phyloP scores from a whole-genome alignment of 495 filamentous ascomycete species.

The Trypethelium eluteriae region DNA sequence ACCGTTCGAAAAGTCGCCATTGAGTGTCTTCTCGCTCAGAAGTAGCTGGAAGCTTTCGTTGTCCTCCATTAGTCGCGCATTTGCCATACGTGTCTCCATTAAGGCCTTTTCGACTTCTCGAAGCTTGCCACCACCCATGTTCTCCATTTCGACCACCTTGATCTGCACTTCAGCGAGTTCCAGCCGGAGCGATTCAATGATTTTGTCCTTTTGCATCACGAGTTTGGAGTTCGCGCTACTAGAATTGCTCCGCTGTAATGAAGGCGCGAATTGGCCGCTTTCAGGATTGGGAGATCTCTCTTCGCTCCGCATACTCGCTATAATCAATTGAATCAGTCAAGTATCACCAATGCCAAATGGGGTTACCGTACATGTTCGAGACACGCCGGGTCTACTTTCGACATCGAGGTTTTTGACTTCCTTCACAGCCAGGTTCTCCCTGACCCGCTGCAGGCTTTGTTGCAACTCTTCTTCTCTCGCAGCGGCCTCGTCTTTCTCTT shows the following conservation, averaged over 20 bases:
- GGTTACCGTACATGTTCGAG: conserved; percentile 13
- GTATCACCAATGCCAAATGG: not conserved
- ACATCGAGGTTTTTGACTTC: conserved; percentile 52
- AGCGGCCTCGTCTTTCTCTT: conserved; percentile 82
- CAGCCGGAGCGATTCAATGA: conserved; percentile 84
- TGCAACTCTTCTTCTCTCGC: conserved; percentile 84
- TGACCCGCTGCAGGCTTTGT: conserved; percentile 75
- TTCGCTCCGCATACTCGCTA: conserved; percentile 31
- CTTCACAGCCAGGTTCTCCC: conserved; percentile 74
- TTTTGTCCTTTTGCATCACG: conserved; percentile 85
- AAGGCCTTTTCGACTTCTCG: conserved; percentile 82
- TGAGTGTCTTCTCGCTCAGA: conserved; percentile 84
- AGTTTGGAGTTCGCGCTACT: conserved; percentile 72
- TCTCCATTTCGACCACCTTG: conserved; percentile 89
- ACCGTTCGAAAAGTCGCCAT: conserved; percentile 65
- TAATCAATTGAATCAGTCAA: conserved; percentile 16
- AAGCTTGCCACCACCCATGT: conserved; percentile 74
- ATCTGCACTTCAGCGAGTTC: conserved; percentile 93
- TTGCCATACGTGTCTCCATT: conserved; percentile 84
- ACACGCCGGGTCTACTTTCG: conserved; percentile 39
- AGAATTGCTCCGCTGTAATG: conserved; percentile 71
- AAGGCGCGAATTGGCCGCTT: conserved; percentile 69
- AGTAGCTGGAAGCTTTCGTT: conserved; percentile 96
- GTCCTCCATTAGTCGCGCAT: conserved; percentile 93
- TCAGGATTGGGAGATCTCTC: conserved; percentile 38